phyloP scores from a whole-genome alignment of 768 basidiomycete genomes.

The Dioszegia hungarica region DNA sequence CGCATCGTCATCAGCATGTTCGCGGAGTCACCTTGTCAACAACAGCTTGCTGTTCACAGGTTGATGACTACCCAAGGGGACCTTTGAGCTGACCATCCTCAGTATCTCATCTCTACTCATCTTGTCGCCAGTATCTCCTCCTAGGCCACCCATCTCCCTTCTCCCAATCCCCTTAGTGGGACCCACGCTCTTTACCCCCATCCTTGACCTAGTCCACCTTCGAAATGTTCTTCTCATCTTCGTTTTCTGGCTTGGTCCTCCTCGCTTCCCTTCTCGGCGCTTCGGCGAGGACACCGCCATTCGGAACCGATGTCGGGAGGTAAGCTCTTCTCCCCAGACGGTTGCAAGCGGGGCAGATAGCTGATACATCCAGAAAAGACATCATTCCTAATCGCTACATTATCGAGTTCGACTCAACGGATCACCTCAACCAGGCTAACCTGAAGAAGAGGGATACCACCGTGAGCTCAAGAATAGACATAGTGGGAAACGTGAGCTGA shows the following conservation, averaged over 20 bases:
- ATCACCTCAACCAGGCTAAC: slow-evolving; percentile 23
- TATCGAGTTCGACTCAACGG: slow-evolving; percentile 55
- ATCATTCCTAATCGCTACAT: slow-evolving; percentile 57
- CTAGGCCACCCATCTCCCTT: no score
- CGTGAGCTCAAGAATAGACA: neutral
- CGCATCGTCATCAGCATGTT: no score
- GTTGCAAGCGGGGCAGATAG: neutral
- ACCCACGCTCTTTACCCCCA: neutral
- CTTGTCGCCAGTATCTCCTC: no score
- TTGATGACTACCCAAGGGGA: no score
- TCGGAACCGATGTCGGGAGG: neutral
- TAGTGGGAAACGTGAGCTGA: neutral
- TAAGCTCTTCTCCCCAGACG: neutral
- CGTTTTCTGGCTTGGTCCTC: neutral
- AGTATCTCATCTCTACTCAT: no score
- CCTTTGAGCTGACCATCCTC: no score
- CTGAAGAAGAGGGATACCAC: slow-evolving; percentile 13
- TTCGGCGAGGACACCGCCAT: neutral
- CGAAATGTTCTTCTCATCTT: neutral
- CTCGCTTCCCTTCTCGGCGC: slow-evolving; percentile 4
- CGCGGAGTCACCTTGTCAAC: no score
- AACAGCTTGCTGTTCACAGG: no score
- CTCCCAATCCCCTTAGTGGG: no score
- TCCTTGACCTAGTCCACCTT: neutral
- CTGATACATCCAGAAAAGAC: neutral